Base-by-base conservation (phyloP, 2,329 filamentous ascomycete species). In the Aureobasidium sp. region DNA sequence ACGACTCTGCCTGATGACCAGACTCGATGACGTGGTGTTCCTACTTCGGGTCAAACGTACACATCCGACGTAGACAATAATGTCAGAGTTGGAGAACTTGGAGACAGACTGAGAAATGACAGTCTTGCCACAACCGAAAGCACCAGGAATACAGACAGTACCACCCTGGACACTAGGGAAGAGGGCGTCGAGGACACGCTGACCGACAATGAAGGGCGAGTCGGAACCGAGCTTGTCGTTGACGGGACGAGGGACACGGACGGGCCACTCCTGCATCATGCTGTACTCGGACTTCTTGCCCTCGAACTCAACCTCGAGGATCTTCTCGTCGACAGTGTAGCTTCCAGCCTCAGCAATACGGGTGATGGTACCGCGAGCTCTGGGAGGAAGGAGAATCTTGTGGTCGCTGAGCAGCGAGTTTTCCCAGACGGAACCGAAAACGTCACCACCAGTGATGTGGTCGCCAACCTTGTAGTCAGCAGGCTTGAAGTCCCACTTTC, bases 231-330 rank as follows among this genome's bases (percentile, higher is more conserved):
- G 84, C 81, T 94, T 96, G 81, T 99, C 94, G 67, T 87, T 93
- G 50, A 89, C 87, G 34, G 94, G 94, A 71, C 94, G 87, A 62
- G 94, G 92, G 57, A 95, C 94, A 82, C 94, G 92, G 71, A 97
- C 94, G 62, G 94, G 94, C 94, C 94, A 99, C 68, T 87, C 86
- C 79, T 99, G 94, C 92, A 97, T 96, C 94, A 99, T 97, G 74
- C 88, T 88, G 76, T 90, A 93, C 75, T 93, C 89, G 62, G 88
- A 89, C 83, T 93, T 96, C 79, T 91, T 91, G 72, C 94, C 94
- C 72, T 99, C 90, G 74, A 99, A 99, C 75, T 99, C 94, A 66
- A 97, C 83, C 77, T 97, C 93, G 71, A 99, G 81, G 66, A 99
- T 87, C 77, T 96, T 95, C 74, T 96, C 89, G 61, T 88, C 90